Conservation (phyloP, 1,139 yeast genomes). For the Sugiyamaella novakii region DNA sequence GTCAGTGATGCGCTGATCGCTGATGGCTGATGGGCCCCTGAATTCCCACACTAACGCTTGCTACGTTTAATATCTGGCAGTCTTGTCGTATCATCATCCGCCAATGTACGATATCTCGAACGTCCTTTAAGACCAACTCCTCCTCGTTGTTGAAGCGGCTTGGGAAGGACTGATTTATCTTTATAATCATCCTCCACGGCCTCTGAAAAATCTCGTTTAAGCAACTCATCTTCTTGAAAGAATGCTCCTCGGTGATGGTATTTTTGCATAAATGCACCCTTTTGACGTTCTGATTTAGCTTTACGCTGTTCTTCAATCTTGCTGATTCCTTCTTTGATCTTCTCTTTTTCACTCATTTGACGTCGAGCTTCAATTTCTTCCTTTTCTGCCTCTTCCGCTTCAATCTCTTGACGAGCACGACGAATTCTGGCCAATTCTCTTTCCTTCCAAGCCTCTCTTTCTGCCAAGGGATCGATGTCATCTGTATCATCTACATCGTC, state of each 20-base stretch:
- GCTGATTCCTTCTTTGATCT: slow-evolving; percentile 26
- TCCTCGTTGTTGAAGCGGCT: slow-evolving; percentile 37
- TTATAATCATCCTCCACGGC: slow-evolving; percentile 37
- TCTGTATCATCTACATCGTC: slow-evolving; percentile 57
- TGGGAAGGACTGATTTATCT: slow-evolving; percentile 39
- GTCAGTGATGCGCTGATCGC: no score
- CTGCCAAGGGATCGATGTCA: slow-evolving; percentile 53
- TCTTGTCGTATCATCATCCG: slow-evolving; percentile 38
- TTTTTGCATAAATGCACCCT: slow-evolving; percentile 35
- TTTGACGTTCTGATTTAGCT: slow-evolving; percentile 23
- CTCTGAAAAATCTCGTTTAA: slow-evolving; percentile 39
- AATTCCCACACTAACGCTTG: slow-evolving; percentile 2
- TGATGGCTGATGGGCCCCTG: no score
- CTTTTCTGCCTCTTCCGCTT: slow-evolving; percentile 44
- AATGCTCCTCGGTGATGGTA: slow-evolving; percentile 45
- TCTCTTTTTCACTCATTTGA: slow-evolving; percentile 41
- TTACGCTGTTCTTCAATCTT: slow-evolving; percentile 23
- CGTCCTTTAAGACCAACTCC: slow-evolving; percentile 37
- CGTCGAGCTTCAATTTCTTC: slow-evolving; percentile 46
- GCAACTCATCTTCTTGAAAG: slow-evolving; percentile 41
- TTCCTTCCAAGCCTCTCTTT: slow-evolving; percentile 50
- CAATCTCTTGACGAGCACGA: slow-evolving; percentile 49
- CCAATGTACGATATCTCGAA: slow-evolving; percentile 31
- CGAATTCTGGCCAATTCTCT: slow-evolving; percentile 48
- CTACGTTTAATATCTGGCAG: slow-evolving; percentile 3